These are phyloP conservation scores for Colletotrichum phormii DNA, from an alignment of 2,329 filamentous ascomycete species.

Conservation along the genomic window DNA sequence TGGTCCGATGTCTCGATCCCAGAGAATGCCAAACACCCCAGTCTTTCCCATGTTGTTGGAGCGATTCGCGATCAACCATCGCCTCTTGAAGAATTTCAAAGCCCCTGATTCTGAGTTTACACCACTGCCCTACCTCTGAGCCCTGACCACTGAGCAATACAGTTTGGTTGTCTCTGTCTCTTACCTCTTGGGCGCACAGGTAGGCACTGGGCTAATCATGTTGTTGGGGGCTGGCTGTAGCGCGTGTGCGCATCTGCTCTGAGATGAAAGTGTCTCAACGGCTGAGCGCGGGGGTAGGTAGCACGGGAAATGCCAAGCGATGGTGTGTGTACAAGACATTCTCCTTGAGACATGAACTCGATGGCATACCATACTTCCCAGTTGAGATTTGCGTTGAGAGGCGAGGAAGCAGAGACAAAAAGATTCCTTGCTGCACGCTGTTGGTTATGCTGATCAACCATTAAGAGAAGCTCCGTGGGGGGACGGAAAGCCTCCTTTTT, in stretches of 20 bases:
- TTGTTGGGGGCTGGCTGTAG: constrained; percentile 28
- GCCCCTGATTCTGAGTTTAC: constrained; percentile 7
- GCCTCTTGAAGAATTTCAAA: neutral
- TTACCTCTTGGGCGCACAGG: neutral
- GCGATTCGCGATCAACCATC: neutral
- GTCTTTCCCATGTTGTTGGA: no score
- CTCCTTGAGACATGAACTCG: neutral
- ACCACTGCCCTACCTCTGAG: no score
- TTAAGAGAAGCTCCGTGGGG: constrained; percentile 11
- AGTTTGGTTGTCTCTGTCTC: neutral
- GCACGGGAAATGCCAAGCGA: neutral
- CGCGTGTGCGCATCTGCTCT: neutral
- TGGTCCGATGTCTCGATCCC: neutral
- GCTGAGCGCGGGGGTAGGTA: neutral
- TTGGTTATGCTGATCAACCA: neutral
- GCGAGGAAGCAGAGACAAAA: neutral
- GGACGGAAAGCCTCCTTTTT: neutral
- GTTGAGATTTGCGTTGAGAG: constrained; percentile 12
- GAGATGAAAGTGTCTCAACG: constrained; percentile 32
- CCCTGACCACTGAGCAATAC: neutral
- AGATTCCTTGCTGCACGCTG: constrained; percentile 3
- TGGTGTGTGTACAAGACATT: neutral
- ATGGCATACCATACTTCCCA: neutral
- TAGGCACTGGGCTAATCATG: neutral
- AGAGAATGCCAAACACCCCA: neutral